These are phyloP conservation scores for Penicillium sp. DNA, from an alignment of 2,329 filamentous ascomycete genomes.

Conservation along the genomic window DNA sequence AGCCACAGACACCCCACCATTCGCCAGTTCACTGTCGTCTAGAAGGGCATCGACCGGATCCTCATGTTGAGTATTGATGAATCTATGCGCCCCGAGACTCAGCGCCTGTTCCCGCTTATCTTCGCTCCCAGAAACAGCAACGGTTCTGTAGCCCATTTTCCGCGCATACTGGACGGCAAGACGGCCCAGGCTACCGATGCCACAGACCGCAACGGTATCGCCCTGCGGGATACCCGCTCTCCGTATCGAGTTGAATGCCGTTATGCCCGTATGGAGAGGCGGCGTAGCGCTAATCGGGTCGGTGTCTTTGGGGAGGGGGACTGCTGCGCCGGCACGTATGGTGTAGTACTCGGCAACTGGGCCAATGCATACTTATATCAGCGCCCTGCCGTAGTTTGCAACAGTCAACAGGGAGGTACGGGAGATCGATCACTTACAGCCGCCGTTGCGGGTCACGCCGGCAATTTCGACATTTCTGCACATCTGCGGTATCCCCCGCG, in stretches of 20 bases:
- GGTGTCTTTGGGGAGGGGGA: conserved; percentile 54
- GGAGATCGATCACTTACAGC: conserved; percentile 50
- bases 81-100: conserved; percentile 62
- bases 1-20: too few relatives aligned
- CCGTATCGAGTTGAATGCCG: conserved; percentile 55
- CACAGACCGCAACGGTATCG: conserved; percentile 56
- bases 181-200: conserved; percentile 59
- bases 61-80: conserved; percentile 47
- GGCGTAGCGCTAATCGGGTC: conserved; percentile 52
- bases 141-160: conserved; percentile 58
- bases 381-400: too few relatives aligned
- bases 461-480: conserved; percentile 68
- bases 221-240: conserved; percentile 53
- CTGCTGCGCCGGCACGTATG: conserved; percentile 44
- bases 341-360: conserved; percentile 41
- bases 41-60: conserved; percentile 35
- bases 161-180: conserved; percentile 59
- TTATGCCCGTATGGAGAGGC: conserved; percentile 58
- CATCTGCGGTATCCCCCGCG: conserved; percentile 68
- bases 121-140: conserved; percentile 55
- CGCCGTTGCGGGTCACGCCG: conserved; percentile 69
- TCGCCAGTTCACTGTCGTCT: too few relatives aligned
- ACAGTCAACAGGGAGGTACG: too few relatives aligned
- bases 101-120: conserved; percentile 60
- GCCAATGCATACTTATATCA: too few relatives aligned